Evolutionary conservation across 2,329 filamentous ascomycete genomes (phyloP).

Genomic region (Sphaceloma murrayae): DNA sequence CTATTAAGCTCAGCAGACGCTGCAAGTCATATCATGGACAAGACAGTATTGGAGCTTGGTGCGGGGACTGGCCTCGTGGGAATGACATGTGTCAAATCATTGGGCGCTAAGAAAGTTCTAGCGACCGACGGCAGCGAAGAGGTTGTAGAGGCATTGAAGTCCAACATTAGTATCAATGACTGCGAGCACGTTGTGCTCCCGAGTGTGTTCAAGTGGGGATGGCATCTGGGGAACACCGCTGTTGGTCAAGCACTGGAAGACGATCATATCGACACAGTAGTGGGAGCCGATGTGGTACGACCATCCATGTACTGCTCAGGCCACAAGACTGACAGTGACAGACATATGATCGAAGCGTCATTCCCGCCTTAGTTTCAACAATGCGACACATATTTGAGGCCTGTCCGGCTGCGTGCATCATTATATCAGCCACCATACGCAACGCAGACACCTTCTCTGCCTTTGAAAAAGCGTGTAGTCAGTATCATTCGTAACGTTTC

Average conservation of each 20-base stretch:
- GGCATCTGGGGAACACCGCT: constrained; percentile 44
- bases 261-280: constrained; percentile 49
- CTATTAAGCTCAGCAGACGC: constrained; percentile 41
- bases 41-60: constrained; percentile 60
- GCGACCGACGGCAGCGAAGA: constrained; percentile 67
- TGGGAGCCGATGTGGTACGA: constrained; percentile 62
- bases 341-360: constrained; percentile 60
- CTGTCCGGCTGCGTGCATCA: constrained; percentile 47
- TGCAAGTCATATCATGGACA: constrained; percentile 39
- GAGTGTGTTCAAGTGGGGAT: constrained; percentile 56
- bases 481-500: constrained; percentile 22
- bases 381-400: constrained; percentile 52
- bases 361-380: constrained; percentile 56
- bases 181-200: constrained; percentile 43
- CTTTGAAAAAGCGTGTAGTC: constrained; percentile 52
- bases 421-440: constrained; percentile 62
- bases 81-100: constrained; percentile 60
- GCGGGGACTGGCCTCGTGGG: constrained; percentile 69
- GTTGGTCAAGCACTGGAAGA: constrained; percentile 46
- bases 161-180: constrained; percentile 59
- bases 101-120: constrained; percentile 50
- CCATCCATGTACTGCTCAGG: not conserved
- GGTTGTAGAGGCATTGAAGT: constrained; percentile 57
- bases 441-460: constrained; percentile 58
- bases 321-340: constrained; percentile 24